Base-by-base conservation (phyloP, 805 yeast genomes). In the Middelhovenomyces tepae region DNA sequence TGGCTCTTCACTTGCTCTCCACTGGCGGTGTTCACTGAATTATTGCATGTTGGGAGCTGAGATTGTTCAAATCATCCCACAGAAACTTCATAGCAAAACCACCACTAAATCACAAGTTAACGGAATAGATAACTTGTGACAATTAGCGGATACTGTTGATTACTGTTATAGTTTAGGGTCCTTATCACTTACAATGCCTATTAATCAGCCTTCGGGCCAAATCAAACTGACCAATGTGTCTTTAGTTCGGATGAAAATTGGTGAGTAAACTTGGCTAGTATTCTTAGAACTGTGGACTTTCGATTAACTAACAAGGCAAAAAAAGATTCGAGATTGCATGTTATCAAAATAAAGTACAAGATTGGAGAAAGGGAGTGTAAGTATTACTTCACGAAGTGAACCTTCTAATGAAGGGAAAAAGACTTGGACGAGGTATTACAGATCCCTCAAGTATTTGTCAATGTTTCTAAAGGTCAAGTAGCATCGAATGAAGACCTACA, bases 341-440 rank as follows among this genome's bases (percentile, higher is more conserved):
- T 52, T 91, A 91, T 56, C 95, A 84, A 51, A 91, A 91, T 50
- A 91, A 91, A 53, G 95, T 91, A 4, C 97, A 89, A 55, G 98
- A 91, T 56, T 91, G 86, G 75, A 68, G 96, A 46, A 70, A 73
- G 40, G 82, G 80, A 38, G 75, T 83, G 54, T 60, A 46, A 36
- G 64, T 48, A 16, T n/a, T 6, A 4, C 28, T 7, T 19, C 19
- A 13, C 24, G 10, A 7, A 27, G n/a, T n/a, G 16, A 9, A 27
- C 13, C 6, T 15, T 32, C 23, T 33, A 56, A 54, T 28, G 37
- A 50, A 44, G 64, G 5, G 98, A 91, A 51, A 89, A 84, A 46
- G 95, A 91, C 53, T 56, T 91, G 6, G 97, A 91, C 60, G 98
- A 91, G 53, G 98, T 91, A 2, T 64, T 91, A 22, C 98, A 91